Evolutionary conservation across 2,329 filamentous ascomycete genomes (phyloP).

Genomic region (Colletotrichum tamarilloi): DNA sequence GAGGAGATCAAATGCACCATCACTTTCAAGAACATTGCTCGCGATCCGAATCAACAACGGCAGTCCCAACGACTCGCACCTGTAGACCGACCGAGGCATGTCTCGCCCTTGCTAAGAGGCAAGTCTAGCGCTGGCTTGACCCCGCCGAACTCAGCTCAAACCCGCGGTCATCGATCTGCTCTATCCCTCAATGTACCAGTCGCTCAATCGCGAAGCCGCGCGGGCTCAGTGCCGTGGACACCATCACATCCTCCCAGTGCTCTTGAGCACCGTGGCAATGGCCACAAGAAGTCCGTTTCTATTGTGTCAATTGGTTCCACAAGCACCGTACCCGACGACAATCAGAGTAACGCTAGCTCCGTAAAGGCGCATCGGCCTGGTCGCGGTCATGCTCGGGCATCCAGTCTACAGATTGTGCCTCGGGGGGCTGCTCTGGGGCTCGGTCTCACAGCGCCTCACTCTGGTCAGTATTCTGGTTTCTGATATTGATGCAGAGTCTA

Average conservation of each 20-base stretch:
- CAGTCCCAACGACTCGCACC: conserved; percentile 38
- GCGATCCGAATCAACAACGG: conserved; percentile 51
- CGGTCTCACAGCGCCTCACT: conserved; percentile 44
- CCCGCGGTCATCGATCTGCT: conserved; percentile 73
- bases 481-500: background rate
- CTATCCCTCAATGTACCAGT: conserved; percentile 71
- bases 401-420: conserved; percentile 81
- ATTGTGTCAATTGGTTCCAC: conserved; percentile 81
- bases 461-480: conserved; percentile 47
- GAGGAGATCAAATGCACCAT: conserved; percentile 96
- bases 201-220: conserved; percentile 55
- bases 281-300: conserved; percentile 81
- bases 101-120: conserved; percentile 55
- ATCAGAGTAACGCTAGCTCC: conserved; percentile 54
- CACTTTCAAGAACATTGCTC: conserved; percentile 89
- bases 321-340: conserved; percentile 57
- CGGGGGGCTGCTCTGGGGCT: conserved; percentile 45
- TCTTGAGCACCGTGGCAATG: conserved; percentile 56
- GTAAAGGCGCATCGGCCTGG: conserved; percentile 60
- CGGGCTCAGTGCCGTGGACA: conserved; percentile 61
- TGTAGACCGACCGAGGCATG: conserved; percentile 40
- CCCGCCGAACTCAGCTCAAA: conserved; percentile 53
- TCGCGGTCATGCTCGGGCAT: conserved; percentile 79
- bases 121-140: conserved; percentile 58
- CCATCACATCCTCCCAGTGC: conserved; percentile 42